Base-by-base conservation (phyloP, 2,329 filamentous ascomycete species). In the Emergomyces pasteurianus region DNA sequence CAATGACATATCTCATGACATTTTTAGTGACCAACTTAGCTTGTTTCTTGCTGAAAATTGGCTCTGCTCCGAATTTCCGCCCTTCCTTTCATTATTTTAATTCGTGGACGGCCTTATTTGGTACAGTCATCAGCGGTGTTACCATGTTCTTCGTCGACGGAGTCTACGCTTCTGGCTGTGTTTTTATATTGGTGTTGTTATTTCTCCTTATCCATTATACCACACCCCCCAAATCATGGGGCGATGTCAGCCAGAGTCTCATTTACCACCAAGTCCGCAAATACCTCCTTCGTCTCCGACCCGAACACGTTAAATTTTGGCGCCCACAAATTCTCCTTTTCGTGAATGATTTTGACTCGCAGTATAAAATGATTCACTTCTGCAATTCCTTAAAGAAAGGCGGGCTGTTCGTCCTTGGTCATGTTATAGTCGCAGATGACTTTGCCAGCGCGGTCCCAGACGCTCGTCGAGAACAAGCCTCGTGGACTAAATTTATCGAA, bases 301-400 rank as follows among this genome's bases (percentile, higher is more conserved):
- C 90, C 42, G 90, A 95, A 67, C 90, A 95, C 70, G 91, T 95
- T 73, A 95, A 95, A 69, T 95, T 95, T 71, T 95, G 91, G 90
- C 82, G 90, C 58, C 90, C 90, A 0, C 90, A 95, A 65, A 92
- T 95, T 50, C 82, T 95, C 55, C 79, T 95, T 0, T 83, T 95
- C 59, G 84, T 94, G 65, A 94, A 92, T 69, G 84, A 94, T 67
- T 88, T 90, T 3, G 82, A 90, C n/a, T 82, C 82, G 6, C 89
- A 94, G 70, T 90, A 88, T 59, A 86, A 89, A 49, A 81, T 95
- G 47, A 92, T 95, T 2, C 89, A 92, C 62, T 95, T 95, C 67
- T 95, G 90, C 74, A 95, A 95, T 71, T 91, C 89, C 0, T 77
- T 95, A 71, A 95, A 95, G 71, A 95, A 95, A 69, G 91, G 90